phyloP scores from a whole-genome alignment of 306 rosid species.

The Boehmeria nivea region DNA sequence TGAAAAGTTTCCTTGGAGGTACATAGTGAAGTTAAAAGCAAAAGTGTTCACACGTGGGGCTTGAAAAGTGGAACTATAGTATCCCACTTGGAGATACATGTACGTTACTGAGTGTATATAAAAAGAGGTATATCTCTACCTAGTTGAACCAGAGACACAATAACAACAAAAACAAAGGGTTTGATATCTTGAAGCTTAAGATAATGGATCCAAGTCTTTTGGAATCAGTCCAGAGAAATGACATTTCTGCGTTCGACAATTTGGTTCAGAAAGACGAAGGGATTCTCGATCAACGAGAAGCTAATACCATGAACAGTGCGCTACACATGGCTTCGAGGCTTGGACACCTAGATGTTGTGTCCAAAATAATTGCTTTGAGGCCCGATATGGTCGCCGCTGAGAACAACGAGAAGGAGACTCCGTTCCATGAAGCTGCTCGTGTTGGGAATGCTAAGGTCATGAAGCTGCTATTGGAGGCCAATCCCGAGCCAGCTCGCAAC shows the following conservation, averaged over 20 bases:
- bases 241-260: constrained; percentile 21
- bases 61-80: too few relatives aligned
- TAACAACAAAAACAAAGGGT: neutral
- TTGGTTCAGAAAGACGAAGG: constrained; percentile 36
- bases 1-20: neutral
- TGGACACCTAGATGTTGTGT: constrained; percentile 36
- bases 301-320: constrained; percentile 32
- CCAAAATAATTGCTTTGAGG: constrained; percentile 34
- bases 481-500: constrained; percentile 39
- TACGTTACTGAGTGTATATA: neutral
- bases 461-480: constrained; percentile 38
- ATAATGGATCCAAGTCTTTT: constrained; percentile 45
- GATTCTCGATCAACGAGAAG: constrained; percentile 42
- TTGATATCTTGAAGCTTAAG: neutral
- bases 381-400: constrained; percentile 57
- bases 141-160: neutral
- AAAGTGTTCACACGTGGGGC: constrained; percentile 2
- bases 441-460: constrained; percentile 38
- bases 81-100: neutral
- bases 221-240: constrained; percentile 39
- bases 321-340: constrained; percentile 59
- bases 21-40: neutral
- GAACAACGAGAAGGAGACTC: constrained; percentile 52
- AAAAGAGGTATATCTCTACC: neutral
- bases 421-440: constrained; percentile 59